Base-by-base conservation (phyloP, 257 asterid species). In the Solanum etuberosum region DNA sequence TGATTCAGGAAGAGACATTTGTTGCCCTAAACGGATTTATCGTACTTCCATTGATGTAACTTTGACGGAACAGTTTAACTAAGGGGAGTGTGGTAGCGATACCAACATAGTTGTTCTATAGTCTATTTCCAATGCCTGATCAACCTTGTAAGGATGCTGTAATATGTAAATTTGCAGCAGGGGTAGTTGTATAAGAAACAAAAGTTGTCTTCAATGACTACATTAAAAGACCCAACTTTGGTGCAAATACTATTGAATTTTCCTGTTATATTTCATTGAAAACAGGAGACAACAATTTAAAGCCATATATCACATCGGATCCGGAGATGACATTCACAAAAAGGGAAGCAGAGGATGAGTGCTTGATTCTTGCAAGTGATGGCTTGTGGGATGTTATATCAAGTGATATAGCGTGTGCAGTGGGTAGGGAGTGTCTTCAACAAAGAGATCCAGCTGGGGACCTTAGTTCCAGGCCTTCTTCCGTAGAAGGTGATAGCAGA, bases 301-400 rank as follows among this genome's bases (percentile, higher is more conserved):
- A 85, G 25, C 88, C 90, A 3, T 73, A 18, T 43, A 82, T 85
- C 15, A 84, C 54, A 74, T 48, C 90, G 2, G 90, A 77, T 48
- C 90, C 88, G 0, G 90, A 88, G 54, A 85, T 88, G 15, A 70
- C 90, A 25, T 85, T 88, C 67, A 76, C 67, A 8, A 77, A 35
- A 51, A 76, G 90, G 83, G 88, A 34, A 32, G 42, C 87, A 23
- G 88, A 88, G 42, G 88, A 88, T 34, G 90, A 88, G 72, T 88
- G 84, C 42, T 32, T 88, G 72, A 78, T 88, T 65, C 73, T 88
- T 12, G 90, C 86, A 10, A 88, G 90, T 13, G 90, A 88, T 46
- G 90, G 90, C 7, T 63, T 88, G 72, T 88, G 90, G 90, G 90
- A 88, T 88, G 90, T 88, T 65, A 25, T 88, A 63, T 23, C 88